Percentiles rank a stretch among this genome's conserved stretches.
Evolutionary conservation across 2,329 filamentous ascomycete genomes (phyloP).

Genomic region (Fusarium dlaminii): DNA sequence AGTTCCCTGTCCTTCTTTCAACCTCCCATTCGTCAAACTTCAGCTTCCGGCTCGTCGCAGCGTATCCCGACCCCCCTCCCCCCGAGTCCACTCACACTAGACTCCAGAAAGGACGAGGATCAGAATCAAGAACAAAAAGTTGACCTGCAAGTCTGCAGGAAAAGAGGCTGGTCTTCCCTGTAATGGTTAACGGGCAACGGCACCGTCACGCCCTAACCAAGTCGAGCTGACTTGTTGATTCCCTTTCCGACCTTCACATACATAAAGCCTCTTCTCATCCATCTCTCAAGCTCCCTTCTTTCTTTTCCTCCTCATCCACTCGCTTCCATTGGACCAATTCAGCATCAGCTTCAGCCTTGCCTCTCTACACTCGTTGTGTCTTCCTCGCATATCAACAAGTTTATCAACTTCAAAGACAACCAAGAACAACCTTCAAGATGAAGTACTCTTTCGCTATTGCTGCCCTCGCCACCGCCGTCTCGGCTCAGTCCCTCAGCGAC

Average conservation of each 20-base stretch:
- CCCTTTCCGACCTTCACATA: slow-evolving; percentile 24
- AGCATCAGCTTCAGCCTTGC: slow-evolving; percentile 16
- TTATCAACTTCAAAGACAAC: not conserved
- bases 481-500: slow-evolving; percentile 48
- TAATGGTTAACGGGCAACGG: slow-evolving; percentile 3
- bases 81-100: slow-evolving; percentile 11
- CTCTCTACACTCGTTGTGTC: slow-evolving; percentile 45
- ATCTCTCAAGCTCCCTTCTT: slow-evolving; percentile 11
- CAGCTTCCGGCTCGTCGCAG: slow-evolving; percentile 35
- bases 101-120: slow-evolving; percentile 1
- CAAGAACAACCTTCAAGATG: slow-evolving; percentile 47
- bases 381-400: slow-evolving; percentile 11
- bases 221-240: not conserved
- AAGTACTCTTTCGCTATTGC: slow-evolving; percentile 50
- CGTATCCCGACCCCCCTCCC: slow-evolving; percentile 22
- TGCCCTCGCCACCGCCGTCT: slow-evolving; percentile 47
- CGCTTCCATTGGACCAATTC: slow-evolving; percentile 38
- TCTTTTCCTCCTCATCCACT: slow-evolving; percentile 45
- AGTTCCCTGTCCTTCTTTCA: slow-evolving; percentile 21
- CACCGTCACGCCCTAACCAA: not conserved
- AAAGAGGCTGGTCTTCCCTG: slow-evolving; percentile 25
- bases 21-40: slow-evolving; percentile 17
- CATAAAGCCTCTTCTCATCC: slow-evolving; percentile 45
- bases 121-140: slow-evolving; percentile 18
- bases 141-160: slow-evolving; percentile 7